Evolutionary conservation across 164 flowering plant genomes (phyloP).

Genomic region (Macadamia tetraphylla): DNA sequence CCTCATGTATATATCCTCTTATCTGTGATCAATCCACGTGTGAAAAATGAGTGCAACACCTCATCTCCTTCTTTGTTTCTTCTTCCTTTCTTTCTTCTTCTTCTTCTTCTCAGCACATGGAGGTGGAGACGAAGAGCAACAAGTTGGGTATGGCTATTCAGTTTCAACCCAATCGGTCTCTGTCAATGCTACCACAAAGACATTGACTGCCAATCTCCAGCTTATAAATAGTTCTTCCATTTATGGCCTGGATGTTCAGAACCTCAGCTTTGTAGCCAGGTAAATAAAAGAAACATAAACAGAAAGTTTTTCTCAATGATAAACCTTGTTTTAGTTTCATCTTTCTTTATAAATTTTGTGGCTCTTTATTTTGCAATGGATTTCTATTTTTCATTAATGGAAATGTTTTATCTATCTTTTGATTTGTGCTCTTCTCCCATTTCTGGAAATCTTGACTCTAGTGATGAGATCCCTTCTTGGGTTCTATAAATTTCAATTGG

Average conservation of each 20-base stretch:
- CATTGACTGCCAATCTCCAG: conserved; percentile 31
- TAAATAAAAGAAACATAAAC: not conserved
- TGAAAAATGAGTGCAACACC: too few species aligned
- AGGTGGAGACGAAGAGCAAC: not conserved
- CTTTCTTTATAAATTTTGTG: too few species aligned
- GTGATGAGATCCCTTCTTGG: too few species aligned
- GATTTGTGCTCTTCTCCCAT: too few species aligned
- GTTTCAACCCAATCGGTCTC: conserved; percentile 12
- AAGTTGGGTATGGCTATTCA: conserved; percentile 38
- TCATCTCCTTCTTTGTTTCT: not conserved
- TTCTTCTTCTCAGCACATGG: not conserved
- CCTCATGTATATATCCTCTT: too few species aligned
- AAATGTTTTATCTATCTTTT: too few species aligned
- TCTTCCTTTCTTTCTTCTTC: not conserved
- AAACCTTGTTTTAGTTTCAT: not conserved
- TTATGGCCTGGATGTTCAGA: conserved; percentile 40
- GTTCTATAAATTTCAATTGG: too few species aligned
- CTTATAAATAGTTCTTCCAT: conserved; percentile 26
- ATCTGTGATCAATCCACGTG: too few species aligned
- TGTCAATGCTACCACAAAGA: conserved; percentile 19
- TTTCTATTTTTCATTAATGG: too few species aligned
- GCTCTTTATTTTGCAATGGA: not conserved
- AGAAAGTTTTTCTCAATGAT: not conserved
- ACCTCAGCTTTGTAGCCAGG: conserved; percentile 38
- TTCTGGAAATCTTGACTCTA: too few species aligned